These are phyloP conservation scores for Colletotrichum navitas DNA, from an alignment of 2,329 filamentous ascomycete species.

Conservation along the genomic window DNA sequence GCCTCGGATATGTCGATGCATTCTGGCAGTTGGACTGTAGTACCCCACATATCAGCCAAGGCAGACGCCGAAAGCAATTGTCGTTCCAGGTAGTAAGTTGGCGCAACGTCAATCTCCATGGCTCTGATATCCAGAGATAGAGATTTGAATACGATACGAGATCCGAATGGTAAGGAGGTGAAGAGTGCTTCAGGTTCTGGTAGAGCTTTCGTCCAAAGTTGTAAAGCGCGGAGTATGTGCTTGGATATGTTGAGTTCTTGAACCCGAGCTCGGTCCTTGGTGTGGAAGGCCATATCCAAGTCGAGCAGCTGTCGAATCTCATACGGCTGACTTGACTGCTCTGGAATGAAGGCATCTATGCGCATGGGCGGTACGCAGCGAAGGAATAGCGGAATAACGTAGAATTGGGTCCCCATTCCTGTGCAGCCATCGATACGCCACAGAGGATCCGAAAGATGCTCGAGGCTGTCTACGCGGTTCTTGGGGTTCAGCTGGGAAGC, in stretches of 20 bases:
- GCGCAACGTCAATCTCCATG: conserved; percentile 61
- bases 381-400: conserved; percentile 66
- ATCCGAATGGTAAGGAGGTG: conserved; percentile 66
- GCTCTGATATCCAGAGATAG: conserved; percentile 61
- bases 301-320: conserved; percentile 61
- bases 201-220: conserved; percentile 60
- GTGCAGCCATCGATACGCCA: conserved; percentile 73
- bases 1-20: conserved; percentile 63
- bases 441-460: conserved; percentile 56
- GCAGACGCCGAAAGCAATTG: conserved; percentile 61
- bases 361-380: conserved; percentile 61
- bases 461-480: conserved; percentile 70
- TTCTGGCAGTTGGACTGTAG: conserved; percentile 57
- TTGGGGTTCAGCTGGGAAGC: conserved; percentile 69
- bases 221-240: conserved; percentile 67
- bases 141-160: conserved; percentile 66
- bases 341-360: conserved; percentile 70
- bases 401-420: conserved; percentile 69
- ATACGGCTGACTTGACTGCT: conserved; percentile 57
- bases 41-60: conserved; percentile 60
- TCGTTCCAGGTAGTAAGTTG: conserved; percentile 65
- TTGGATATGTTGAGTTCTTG: conserved; percentile 63
- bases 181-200: conserved; percentile 54
- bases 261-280: conserved; percentile 62
- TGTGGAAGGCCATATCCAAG: conserved; percentile 67